Conservation (phyloP, 805 yeast species). For the Isabelozyma heimii region DNA sequence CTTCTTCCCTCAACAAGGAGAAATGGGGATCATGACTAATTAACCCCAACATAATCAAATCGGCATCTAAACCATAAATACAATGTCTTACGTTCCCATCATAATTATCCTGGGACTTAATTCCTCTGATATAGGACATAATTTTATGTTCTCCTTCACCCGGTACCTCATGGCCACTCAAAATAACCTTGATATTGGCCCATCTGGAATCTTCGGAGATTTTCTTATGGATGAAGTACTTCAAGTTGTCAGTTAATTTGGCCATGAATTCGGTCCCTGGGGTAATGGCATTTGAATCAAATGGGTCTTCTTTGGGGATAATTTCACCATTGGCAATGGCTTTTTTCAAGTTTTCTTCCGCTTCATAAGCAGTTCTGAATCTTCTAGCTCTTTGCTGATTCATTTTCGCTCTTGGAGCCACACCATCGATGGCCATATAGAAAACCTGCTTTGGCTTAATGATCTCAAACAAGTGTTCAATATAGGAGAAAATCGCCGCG, state of each 20-base stretch:
- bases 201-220: slow-evolving; percentile 83
- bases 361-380: slow-evolving; percentile 90
- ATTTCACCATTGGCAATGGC: slow-evolving; percentile 73
- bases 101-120: slow-evolving; percentile 71
- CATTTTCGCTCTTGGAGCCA: slow-evolving; percentile 98
- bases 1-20: slow-evolving; percentile 92
- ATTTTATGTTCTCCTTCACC: slow-evolving; percentile 99
- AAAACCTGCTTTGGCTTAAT: slow-evolving; percentile 84
- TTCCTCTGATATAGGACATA: slow-evolving; percentile 83
- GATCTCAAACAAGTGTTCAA: slow-evolving; percentile 86
- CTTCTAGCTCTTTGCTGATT: slow-evolving; percentile 96
- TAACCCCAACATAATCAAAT: slow-evolving; percentile 88
- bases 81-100: slow-evolving; percentile 87
- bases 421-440: slow-evolving; percentile 98
- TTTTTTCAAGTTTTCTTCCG: slow-evolving; percentile 72
- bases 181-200: slow-evolving; percentile 72
- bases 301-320: slow-evolving; percentile 79
- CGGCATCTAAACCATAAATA: slow-evolving; percentile 95
- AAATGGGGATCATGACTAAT: slow-evolving; percentile 95
- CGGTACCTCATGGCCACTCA: slow-evolving; percentile 95
- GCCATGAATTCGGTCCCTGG: slow-evolving; percentile 98
- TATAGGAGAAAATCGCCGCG: slow-evolving; percentile 88
- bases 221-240: slow-evolving; percentile 85
- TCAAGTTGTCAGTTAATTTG: slow-evolving; percentile 73
- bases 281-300: slow-evolving; percentile 89